Evolutionary conservation across 345 rosid genomes (phyloP).

Genomic region (Noccaea bulbosa): DNA sequence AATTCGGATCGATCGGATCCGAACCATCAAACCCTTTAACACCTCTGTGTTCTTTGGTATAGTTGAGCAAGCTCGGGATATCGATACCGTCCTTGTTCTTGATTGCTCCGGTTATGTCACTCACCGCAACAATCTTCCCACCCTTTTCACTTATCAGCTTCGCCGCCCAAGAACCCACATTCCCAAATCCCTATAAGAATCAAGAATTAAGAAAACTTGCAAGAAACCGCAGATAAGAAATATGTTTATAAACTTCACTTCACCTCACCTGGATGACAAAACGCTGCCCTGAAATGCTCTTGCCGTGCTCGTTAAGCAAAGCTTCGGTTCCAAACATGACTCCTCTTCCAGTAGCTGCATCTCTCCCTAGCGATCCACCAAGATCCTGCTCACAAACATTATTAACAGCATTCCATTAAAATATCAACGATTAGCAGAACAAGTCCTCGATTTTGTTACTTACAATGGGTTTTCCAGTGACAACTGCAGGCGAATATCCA

Average conservation of each 20-base stretch:
- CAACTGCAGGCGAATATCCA: conserved; percentile 68
- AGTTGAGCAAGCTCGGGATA: conserved; percentile 62
- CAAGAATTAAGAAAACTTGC: background rate
- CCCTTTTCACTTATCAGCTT: conserved; percentile 74
- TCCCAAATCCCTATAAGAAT: conserved; percentile 78
- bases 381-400: conserved; percentile 63
- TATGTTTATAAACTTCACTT: background rate
- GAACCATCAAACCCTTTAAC: conserved; percentile 82
- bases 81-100: conserved; percentile 88
- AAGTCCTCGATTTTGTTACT: background rate
- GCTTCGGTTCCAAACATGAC: conserved; percentile 95
- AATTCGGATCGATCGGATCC: conserved; percentile 59
- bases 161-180: conserved; percentile 99
- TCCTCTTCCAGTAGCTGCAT: conserved; percentile 97
- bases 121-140: conserved; percentile 85
- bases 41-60: conserved; percentile 67
- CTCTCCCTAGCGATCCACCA: conserved; percentile 97
- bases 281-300: conserved; percentile 72
- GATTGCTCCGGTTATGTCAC: conserved; percentile 87
- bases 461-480: conserved; percentile 56
- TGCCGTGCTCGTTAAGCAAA: conserved; percentile 82
- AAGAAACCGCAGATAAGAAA: background rate
- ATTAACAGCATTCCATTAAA: conserved; percentile 6
- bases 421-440: background rate
- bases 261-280: conserved; percentile 91